phyloP scores from a whole-genome alignment of 2,329 filamentous ascomycete species.

The Fusarium falciforme region DNA sequence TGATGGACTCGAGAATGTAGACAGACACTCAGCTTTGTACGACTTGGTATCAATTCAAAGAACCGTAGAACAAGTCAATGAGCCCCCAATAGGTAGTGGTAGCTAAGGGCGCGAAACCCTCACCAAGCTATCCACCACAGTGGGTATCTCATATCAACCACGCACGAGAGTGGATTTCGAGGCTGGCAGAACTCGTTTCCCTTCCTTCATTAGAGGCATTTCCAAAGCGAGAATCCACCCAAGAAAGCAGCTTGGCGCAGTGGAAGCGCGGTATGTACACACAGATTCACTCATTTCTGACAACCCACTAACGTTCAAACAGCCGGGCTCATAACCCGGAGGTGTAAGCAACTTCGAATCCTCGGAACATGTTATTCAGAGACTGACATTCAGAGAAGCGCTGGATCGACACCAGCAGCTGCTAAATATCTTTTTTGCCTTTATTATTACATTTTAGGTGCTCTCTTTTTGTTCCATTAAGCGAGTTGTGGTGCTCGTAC shows the following conservation, averaged over 20 bases:
- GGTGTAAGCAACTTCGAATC: conserved; percentile 19
- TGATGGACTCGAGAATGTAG: neutral
- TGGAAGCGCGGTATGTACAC: conserved; percentile 26
- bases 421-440: conserved; percentile 9
- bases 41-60: no score
- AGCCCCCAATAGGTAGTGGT: neutral
- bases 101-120: neutral
- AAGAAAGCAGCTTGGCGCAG: conserved; percentile 35
- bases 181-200: neutral
- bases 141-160: neutral
- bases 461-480: neutral
- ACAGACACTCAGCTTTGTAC: neutral
- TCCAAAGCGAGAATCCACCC: neutral
- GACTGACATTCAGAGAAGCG: neutral
- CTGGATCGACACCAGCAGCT: conserved; percentile 35
- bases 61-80: neutral
- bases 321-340: conserved; percentile 41
- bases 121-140: neutral
- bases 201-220: neutral
- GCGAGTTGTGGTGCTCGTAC: neutral
- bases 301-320: neutral
- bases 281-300: neutral
- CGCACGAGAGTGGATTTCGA: neutral
- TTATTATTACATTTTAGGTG: neutral
- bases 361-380: neutral